Base-by-base conservation (phyloP, 31 red algal species). In the Endocladia muricata region DNA sequence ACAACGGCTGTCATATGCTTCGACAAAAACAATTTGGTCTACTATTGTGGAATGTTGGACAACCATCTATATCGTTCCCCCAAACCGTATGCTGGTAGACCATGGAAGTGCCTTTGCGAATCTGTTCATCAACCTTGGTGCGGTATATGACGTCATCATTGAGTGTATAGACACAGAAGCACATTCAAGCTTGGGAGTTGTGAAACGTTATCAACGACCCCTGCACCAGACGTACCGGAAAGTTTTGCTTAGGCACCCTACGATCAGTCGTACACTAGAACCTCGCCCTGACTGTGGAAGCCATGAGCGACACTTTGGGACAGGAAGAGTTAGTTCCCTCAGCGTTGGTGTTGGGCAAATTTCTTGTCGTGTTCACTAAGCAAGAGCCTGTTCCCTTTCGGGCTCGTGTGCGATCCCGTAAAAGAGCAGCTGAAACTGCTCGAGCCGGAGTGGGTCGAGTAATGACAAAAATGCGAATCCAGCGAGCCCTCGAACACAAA, bases 161-260 rank as follows among this genome's bases (percentile, higher is more conserved):
- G 29, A 9, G 0, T 34, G 34, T 19, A 37, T 61, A 17, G 1
- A 37, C 0, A 70, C 71, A 4, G 63, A 82, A 57, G 41, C 69
- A 2, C 80, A 74, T 30, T 74, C 68, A 11, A 41, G 30, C 19
- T 1, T 74, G 9, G 52, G 68, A 43, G 41, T 84, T n/a, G 69
- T 67, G 13, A 69, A 84, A 54, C 36, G 56, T 0, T 84, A 74
- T 63, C 64, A 74, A 29, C 68, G 62, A 60, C 51, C 43, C 26
- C 52, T 74, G 0, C 80, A 69, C 5, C 15, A 58, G 2, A 74
- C 67, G 0, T 74, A 62, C 68, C 41, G 68, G 9, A 73, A 84
- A 42, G 0, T 61, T 0, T 19, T 29, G 35, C 3, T 48, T 17
- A 52, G n/a, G 5, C 9, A 61, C 26, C 3, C 64, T 6, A 52